These are phyloP conservation scores for Penicillium canariense DNA, from an alignment of 495 filamentous ascomycete species.

Conservation along the genomic window DNA sequence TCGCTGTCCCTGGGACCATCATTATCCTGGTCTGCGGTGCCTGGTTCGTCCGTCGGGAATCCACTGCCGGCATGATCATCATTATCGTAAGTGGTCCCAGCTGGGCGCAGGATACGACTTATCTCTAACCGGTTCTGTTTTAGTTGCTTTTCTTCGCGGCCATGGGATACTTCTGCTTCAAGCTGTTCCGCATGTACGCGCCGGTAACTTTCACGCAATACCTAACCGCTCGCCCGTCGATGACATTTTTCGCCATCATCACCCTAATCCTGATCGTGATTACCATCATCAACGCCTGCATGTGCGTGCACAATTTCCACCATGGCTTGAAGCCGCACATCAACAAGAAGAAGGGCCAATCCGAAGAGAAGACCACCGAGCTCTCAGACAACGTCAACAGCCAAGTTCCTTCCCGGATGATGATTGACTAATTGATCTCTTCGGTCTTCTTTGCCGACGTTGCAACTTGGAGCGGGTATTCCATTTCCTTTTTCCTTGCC, in stretches of 20 bases:
- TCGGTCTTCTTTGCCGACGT: conserved; percentile 11
- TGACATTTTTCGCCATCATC: conserved; percentile 92
- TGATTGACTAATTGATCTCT: conserved; percentile 65
- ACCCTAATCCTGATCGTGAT: conserved; percentile 83
- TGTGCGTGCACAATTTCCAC: conserved; percentile 88
- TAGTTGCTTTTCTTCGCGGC: conserved; percentile 81
- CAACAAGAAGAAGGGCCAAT: conserved; percentile 55
- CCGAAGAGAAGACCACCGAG: conserved; percentile 74
- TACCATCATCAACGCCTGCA: conserved; percentile 83
- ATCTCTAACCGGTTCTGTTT: background rate
- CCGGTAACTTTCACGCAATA: conserved; percentile 54
- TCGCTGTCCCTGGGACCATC: conserved; percentile 87
- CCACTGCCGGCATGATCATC: conserved; percentile 67
- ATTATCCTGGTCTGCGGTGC: conserved; percentile 80
- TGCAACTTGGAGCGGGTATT: conserved; percentile 13
- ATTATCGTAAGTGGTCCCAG: conserved; percentile 59
- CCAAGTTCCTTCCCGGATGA: conserved; percentile 70
- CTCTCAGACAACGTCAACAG: conserved; percentile 51
- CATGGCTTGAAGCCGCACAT: conserved; percentile 88
- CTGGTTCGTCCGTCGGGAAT: conserved; percentile 80
- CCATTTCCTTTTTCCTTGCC: conserved; percentile 9
- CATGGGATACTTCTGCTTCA: conserved; percentile 96
- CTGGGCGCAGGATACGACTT: background rate
- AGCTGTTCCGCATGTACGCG: conserved; percentile 92
- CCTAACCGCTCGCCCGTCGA: conserved; percentile 66